Evolutionary conservation across 2,329 filamentous ascomycete species (phyloP).

Genomic region (Arthrobotrys musiformis): DNA sequence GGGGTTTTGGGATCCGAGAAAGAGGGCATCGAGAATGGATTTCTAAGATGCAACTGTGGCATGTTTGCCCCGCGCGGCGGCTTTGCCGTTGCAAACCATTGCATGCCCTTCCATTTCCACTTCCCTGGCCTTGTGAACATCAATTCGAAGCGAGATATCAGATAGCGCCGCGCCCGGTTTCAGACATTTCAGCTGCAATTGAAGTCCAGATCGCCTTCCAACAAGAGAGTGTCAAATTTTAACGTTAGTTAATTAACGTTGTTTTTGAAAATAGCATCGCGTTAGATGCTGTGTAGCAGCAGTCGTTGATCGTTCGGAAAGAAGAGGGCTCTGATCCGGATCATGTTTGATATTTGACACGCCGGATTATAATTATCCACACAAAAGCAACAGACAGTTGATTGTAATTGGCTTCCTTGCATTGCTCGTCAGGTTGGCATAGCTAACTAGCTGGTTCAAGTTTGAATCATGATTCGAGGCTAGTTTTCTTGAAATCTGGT

Average conservation of each 20-base stretch:
- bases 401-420: too few species aligned
- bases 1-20: slow-evolving; percentile 1
- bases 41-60: slow-evolving; percentile 56
- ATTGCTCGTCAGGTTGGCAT: too few species aligned
- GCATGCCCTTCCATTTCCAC: too few species aligned
- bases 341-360: slow-evolving; percentile 46
- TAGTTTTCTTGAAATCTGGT: slow-evolving; percentile 6
- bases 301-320: too few species aligned
- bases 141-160: slow-evolving; percentile 31
- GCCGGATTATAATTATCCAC: slow-evolving; percentile 29
- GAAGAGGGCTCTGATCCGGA: slow-evolving; percentile 45
- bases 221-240: too few species aligned
- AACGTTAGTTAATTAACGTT: too few species aligned
- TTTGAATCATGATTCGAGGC: background rate
- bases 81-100: slow-evolving; percentile 32
- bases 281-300: background rate
- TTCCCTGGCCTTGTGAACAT: too few species aligned
- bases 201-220: slow-evolving; percentile 12
- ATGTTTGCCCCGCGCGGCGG: slow-evolving; percentile 43
- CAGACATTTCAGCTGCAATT: too few species aligned
- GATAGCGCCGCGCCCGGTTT: slow-evolving; percentile 45
- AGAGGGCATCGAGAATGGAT: slow-evolving; percentile 30
- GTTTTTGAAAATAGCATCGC: slow-evolving; percentile 15
- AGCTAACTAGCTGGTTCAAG: slow-evolving; percentile 17
- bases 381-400: slow-evolving; percentile 10